A percentile compares a stretch with the other conserved stretches of the same genome.
These are phyloP conservation scores for Deuterostichococcus epilithicus DNA, from an alignment of 139 green algal species.

Conservation along the genomic window DNA sequence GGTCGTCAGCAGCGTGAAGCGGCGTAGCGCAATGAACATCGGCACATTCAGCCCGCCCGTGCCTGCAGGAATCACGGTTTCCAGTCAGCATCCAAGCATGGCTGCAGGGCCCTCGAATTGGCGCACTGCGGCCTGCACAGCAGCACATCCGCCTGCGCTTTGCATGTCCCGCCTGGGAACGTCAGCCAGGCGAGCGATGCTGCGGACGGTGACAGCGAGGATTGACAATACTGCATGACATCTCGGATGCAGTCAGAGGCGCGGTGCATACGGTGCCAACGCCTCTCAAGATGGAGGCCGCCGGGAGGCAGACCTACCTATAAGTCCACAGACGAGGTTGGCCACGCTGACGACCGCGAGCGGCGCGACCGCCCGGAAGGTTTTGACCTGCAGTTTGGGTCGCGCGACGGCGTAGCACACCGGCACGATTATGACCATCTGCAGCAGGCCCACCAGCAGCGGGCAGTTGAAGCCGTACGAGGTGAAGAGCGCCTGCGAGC, in stretches of 20 bases:
- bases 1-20: conserved; percentile 69
- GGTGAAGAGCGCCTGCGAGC: conserved; percentile 60
- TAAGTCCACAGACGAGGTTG: conserved; percentile 59
- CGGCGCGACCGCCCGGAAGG: conserved; percentile 29
- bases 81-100: neutral
- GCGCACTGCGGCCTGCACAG: neutral
- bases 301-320: conserved; percentile 34
- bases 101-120: neutral
- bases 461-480: conserved; percentile 59
- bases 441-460: conserved; percentile 53
- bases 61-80: conserved; percentile 38
- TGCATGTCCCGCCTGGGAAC: too few species aligned
- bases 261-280: too few species aligned
- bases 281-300: too few species aligned
- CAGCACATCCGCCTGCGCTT: too few species aligned
- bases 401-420: conserved; percentile 50
- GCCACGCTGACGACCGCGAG: conserved; percentile 62
- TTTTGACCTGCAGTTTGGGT: conserved; percentile 32
- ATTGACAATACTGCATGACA: too few species aligned
- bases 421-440: conserved; percentile 57
- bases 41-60: conserved; percentile 66
- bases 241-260: too few species aligned
- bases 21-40: conserved; percentile 74
- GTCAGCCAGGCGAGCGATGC: too few species aligned
- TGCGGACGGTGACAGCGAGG: too few species aligned